A percentile compares a stretch with the other conserved stretches of the same genome.
phyloP scores from a whole-genome alignment of 2,329 filamentous ascomycete species.

The Chrysoporthe austroafricana region DNA sequence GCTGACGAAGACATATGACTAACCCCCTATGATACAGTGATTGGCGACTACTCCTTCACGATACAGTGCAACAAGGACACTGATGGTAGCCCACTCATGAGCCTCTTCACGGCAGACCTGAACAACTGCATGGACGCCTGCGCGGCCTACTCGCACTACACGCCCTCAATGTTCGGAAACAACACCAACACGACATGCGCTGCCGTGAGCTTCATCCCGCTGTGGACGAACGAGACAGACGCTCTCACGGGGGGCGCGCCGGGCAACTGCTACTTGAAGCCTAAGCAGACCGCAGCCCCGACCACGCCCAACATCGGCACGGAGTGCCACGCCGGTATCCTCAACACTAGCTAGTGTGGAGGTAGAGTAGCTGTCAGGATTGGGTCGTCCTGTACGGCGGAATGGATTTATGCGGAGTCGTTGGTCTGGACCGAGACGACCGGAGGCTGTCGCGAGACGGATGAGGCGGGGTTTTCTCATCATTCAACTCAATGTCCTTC shows the following conservation, averaged over 20 bases:
- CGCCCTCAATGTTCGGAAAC: conserved; percentile 34
- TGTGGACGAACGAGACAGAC: conserved; percentile 44
- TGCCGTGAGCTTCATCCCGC: conserved; percentile 47
- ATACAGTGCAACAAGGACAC: conserved; percentile 51
- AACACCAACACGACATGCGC: conserved; percentile 42
- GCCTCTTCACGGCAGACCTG: conserved; percentile 48
- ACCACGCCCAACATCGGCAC: conserved; percentile 39
- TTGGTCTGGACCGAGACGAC: background rate
- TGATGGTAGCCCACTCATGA: conserved; percentile 41
- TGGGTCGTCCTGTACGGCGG: background rate
- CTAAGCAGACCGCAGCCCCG: conserved; percentile 38
- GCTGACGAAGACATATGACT: conserved; percentile 23
- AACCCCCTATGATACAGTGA: conserved; percentile 37
- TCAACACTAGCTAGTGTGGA: conserved; percentile 13
- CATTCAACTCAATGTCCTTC: background rate
- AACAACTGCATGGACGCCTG: conserved; percentile 53
- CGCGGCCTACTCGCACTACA: conserved; percentile 43
- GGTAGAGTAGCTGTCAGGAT: background rate
- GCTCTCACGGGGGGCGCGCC: conserved; percentile 42
- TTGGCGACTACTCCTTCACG: conserved; percentile 41
- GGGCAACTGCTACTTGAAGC: conserved; percentile 52
- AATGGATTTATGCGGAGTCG: background rate
- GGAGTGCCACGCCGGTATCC: conserved; percentile 43
- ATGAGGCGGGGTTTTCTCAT: background rate
- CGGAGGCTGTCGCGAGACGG: background rate